Evolutionary conservation across 1,284 basidiomycete genomes (phyloP).

Genomic region (Anthracocystis walkeri): DNA sequence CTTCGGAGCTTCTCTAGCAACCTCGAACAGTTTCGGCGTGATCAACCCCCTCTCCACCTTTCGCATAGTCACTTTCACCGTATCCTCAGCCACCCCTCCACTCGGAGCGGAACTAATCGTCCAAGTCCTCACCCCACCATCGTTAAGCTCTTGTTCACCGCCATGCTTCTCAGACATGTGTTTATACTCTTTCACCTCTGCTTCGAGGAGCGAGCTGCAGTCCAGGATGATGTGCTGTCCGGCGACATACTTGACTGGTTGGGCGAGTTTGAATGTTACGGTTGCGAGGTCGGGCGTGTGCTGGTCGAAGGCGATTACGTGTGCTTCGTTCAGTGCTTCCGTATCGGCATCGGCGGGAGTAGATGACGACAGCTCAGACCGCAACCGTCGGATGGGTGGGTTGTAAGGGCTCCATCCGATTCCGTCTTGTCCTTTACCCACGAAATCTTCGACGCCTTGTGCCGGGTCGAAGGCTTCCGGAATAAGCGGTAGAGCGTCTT

Average conservation of each 20-base stretch:
- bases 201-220: constrained; percentile 23
- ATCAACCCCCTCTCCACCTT: constrained; percentile 22
- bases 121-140: constrained; percentile 40
- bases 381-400: constrained; percentile 33
- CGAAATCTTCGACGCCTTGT: constrained; percentile 23
- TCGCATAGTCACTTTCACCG: constrained; percentile 31
- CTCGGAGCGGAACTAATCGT: constrained; percentile 38
- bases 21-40: constrained; percentile 33
- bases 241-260: constrained; percentile 23
- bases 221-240: constrained; percentile 51
- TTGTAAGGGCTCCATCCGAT: constrained; percentile 51
- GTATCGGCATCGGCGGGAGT: not conserved
- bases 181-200: constrained; percentile 37
- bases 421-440: constrained; percentile 19
- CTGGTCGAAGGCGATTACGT: constrained; percentile 10
- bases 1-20: not conserved
- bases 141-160: constrained; percentile 48
- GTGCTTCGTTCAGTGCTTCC: constrained; percentile 11
- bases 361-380: constrained; percentile 18
- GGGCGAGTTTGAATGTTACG: constrained; percentile 21
- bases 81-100: not conserved
- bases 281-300: constrained; percentile 24
- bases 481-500: constrained; percentile 31
- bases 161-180: constrained; percentile 46
- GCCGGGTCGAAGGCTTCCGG: constrained; percentile 9